Base-by-base conservation (phyloP, 768 basidiomycete species). In the Aureoboletus auriporus region DNA sequence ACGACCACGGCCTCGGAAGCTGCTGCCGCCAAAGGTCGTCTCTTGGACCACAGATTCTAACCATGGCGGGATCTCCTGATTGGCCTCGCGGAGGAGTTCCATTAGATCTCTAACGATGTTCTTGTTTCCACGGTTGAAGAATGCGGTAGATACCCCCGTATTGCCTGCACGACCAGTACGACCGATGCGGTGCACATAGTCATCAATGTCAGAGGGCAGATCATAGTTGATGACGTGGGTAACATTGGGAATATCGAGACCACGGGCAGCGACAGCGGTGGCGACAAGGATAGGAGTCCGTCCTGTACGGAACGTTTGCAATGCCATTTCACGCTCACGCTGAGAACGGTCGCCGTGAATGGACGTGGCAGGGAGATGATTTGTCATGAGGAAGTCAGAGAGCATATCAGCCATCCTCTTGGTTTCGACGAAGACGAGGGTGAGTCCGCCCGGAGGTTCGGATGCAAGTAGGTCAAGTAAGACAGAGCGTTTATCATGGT, bases 341-440 rank as follows among this genome's bases (percentile, higher is more conserved):
- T 99, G 96, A 10, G 93, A 89, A 57, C 96, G 87, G 66, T 99
- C 96, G 41, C 96, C 96, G 66, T 99, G 96, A 53, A 98, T 99
- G 37, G 93, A 96, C 1, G 95, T 98, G 11, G 96, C 93, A 27
- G 86, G 84, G 53, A 96, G 80, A 61, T 79, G 71, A 71, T 91
- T 86, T 47, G 70, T 64, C 72, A 90, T 83, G 58, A 99, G 76
- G 79, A 94, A 99, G 65, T 96, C 96, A 63, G 93, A 96, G 11
- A 99, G 79, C 83, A 89, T 89, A 61, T 99, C 96, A 28, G 96
- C 96, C 93, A 97, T 98, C 55, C 95, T 83, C 75, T 99, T 99
- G 47, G 96, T 99, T 79, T 99, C 96, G 52, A 98, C 95, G 68
- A 99, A 99, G 60, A 99, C 85, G 44, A 99, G 83, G 14, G 93